phyloP scores from a whole-genome alignment of 257 asterid genomes.

The Leptodermis oblonga region DNA sequence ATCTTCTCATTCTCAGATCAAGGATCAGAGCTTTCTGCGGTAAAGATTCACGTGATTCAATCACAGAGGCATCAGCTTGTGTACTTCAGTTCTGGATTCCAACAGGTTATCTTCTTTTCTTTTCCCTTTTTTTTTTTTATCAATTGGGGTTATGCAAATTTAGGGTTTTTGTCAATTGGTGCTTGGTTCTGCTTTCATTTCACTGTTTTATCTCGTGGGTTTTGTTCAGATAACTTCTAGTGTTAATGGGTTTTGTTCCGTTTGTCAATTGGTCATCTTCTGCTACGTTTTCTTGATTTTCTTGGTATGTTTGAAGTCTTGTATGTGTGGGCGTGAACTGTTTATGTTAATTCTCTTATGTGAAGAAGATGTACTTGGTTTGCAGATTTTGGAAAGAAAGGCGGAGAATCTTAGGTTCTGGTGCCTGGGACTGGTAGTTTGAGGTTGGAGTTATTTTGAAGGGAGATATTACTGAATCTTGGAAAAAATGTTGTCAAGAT shows the following conservation, averaged over 20 bases:
- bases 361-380: conserved; percentile 23
- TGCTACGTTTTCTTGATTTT: conserved; percentile 2
- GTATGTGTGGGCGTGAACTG: conserved; percentile 10
- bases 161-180: conserved; percentile 26
- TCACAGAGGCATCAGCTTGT: conserved; percentile 37
- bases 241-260: conserved; percentile 26
- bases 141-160: conserved; percentile 22
- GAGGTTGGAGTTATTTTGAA: conserved; percentile 15
- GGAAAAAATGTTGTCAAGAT: conserved; percentile 76
- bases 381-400: conserved; percentile 38
- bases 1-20: conserved; percentile 19
- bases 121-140: conserved; percentile 4
- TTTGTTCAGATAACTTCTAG: conserved; percentile 18
- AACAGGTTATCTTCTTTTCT: conserved; percentile 14
- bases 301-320: conserved; percentile 18
- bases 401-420: conserved; percentile 14
- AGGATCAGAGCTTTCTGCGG: conserved; percentile 27
- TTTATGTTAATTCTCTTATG: neutral
- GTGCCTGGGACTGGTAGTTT: conserved; percentile 13
- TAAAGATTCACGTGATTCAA: conserved; percentile 33
- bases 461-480: conserved; percentile 28
- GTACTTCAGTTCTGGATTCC: conserved; percentile 5
- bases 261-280: conserved; percentile 20
- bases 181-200: conserved; percentile 5
- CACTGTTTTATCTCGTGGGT: conserved; percentile 3